Conservation (phyloP, 768 basidiomycete species). For the Strobilomyces echinocephalus region DNA sequence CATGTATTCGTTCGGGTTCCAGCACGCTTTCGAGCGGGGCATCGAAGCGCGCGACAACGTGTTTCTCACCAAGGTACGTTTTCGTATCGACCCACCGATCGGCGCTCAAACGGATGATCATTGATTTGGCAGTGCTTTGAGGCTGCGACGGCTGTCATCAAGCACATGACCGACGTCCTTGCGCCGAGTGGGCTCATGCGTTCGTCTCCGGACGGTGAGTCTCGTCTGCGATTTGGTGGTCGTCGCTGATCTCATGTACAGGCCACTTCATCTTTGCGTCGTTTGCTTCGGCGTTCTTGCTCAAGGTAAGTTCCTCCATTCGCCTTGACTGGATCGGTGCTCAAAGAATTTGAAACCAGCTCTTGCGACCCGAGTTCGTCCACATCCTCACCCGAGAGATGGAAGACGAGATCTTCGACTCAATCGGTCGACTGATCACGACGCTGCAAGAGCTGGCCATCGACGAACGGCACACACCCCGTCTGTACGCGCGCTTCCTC, state of each 20-base stretch:
- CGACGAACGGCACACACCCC: slow-evolving; percentile 77
- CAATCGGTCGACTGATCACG: slow-evolving; percentile 68
- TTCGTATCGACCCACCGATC: neutral
- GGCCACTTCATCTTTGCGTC: slow-evolving; percentile 76
- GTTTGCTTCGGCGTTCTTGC: slow-evolving; percentile 78
- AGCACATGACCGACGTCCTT: slow-evolving; percentile 58
- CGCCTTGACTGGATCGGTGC: neutral
- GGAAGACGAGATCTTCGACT: slow-evolving; percentile 66
- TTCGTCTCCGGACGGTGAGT: slow-evolving; percentile 69
- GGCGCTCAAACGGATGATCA: neutral
- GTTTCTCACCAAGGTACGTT: slow-evolving; percentile 59
- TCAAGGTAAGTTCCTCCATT: slow-evolving; percentile 49
- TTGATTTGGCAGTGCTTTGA: slow-evolving; percentile 52
- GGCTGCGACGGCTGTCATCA: slow-evolving; percentile 63
- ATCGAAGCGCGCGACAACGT: slow-evolving; percentile 57
- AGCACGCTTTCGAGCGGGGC: slow-evolving; percentile 73
- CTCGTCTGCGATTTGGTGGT: neutral
- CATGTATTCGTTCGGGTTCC: slow-evolving; percentile 85
- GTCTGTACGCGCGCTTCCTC: slow-evolving; percentile 75
- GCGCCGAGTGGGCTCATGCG: slow-evolving; percentile 74
- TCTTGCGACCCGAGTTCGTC: slow-evolving; percentile 72
- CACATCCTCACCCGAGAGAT: slow-evolving; percentile 51
- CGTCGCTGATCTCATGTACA: slow-evolving; percentile 17
- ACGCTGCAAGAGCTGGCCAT: slow-evolving; percentile 71
- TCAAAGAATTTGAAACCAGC: slow-evolving; percentile 32